Evolutionary conservation across 768 basidiomycete species (phyloP), one percentile per base, ranked within the genome.

Genomic region (Termitomyces sp.): DNA sequence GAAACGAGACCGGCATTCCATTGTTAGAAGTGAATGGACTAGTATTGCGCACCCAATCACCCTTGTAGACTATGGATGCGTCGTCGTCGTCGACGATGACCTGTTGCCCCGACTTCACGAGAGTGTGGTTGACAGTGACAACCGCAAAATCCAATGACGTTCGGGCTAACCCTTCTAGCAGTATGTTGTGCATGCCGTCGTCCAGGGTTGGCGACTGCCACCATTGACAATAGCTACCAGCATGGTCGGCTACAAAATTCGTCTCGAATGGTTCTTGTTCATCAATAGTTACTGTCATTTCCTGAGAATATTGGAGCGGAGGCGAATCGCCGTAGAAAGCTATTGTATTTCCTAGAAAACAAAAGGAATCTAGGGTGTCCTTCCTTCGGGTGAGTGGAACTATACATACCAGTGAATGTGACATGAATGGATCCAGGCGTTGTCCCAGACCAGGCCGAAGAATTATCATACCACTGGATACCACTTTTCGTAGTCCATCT

Each of bases 11-110:
- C 19, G 37, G 43, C 14, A 17, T 7, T 46, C 17, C 35, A 12
- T 6, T 8, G 5, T 4, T 0, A 9, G 21, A 11, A 12, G 9
- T 19, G 12, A 38, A 30, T 6, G 33, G 17, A 14, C 37, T 26
- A 23, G 23, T 28, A 1, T 9, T 15, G 23, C 4, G 17, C 4
- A 3, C 15, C 56, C 56, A 57, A 5, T 26, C 9, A 3, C 26
- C 44, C 1, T 11, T 21, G 44, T 57, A 57, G 15, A 11, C 1
- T 17, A 57, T 23, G 1, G 44, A 37, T 9, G 35, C 19, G 11
- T 57, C 50, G 6, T 33, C 14, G 37, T 57, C 56, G 19, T 57
- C 56, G 17, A 57, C 37, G 44, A 57, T 57, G 40, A 56, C 28
- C 10, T 50, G 49, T 28, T 56, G 55, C 31, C 49, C 42, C 2